Conservation (phyloP, 768 basidiomycete species). For the Lactarius deliciosus region DNA sequence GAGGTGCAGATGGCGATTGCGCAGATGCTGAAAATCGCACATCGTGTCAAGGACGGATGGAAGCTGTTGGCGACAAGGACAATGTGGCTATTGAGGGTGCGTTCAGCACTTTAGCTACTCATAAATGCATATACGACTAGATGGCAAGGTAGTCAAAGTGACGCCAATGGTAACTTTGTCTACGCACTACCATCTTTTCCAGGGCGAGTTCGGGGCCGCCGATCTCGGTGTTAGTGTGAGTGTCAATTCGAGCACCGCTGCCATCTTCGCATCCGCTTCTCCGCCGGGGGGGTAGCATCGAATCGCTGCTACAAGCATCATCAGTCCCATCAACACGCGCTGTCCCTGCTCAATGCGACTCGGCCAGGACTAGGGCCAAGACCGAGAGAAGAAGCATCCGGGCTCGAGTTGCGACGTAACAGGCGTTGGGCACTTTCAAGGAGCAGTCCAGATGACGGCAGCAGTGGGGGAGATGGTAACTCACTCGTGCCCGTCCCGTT, state of each 20-base stretch:
- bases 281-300: slow-evolving; percentile 36
- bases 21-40: background rate
- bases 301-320: slow-evolving; percentile 42
- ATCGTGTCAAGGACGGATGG: background rate
- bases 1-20: background rate
- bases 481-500: slow-evolving; percentile 53
- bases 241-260: background rate
- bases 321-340: slow-evolving; percentile 28
- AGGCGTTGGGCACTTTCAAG: background rate
- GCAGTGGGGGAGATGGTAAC: slow-evolving; percentile 32
- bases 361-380: slow-evolving; percentile 38
- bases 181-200: slow-evolving; percentile 46
- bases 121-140: background rate
- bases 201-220: background rate
- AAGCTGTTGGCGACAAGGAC: background rate
- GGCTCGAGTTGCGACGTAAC: slow-evolving; percentile 53
- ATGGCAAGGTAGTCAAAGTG: background rate
- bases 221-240: slow-evolving; percentile 1
- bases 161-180: slow-evolving; percentile 47
- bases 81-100: background rate
- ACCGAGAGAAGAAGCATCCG: slow-evolving; percentile 43
- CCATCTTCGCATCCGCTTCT: background rate
- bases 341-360: slow-evolving; percentile 56
- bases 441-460: slow-evolving; percentile 20
- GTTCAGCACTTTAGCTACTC: background rate